These are phyloP conservation scores for Cadophora sp. DNA, from an alignment of 2,329 filamentous ascomycete species.

Conservation along the genomic window DNA sequence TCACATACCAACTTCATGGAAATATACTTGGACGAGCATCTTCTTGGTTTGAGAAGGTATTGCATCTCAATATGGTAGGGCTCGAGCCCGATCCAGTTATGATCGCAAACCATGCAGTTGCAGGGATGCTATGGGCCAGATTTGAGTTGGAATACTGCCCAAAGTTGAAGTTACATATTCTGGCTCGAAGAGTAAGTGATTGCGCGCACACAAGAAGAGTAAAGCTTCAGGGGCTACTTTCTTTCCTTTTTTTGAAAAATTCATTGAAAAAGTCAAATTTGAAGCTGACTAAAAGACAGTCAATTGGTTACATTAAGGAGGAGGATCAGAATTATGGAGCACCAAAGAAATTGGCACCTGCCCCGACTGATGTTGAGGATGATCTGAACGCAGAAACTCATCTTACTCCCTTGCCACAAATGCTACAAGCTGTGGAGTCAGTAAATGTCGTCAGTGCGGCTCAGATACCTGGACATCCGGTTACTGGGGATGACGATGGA, in stretches of 20 bases:
- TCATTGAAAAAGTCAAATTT: no score
- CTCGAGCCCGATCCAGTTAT: constrained; percentile 15
- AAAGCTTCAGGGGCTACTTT: background rate
- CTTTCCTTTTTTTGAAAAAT: background rate
- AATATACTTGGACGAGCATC: constrained; percentile 19
- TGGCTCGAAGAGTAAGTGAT: constrained; percentile 20
- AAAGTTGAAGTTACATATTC: background rate
- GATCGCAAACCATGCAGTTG: background rate
- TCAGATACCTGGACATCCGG: no score
- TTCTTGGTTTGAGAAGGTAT: constrained; percentile 22
- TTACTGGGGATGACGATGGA: no score
- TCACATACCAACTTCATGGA: constrained; percentile 23
- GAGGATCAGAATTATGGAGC: background rate
- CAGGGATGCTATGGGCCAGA: background rate
- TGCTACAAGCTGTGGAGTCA: no score
- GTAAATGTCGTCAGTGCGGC: no score
- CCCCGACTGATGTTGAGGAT: background rate
- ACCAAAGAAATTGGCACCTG: background rate
- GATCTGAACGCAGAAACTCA: background rate
- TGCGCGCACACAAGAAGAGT: no score
- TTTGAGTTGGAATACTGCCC: constrained; percentile 21
- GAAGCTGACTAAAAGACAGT: background rate
- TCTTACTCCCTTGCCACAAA: background rate
- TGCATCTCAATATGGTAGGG: background rate
- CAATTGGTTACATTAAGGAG: background rate